phyloP scores from a whole-genome alignment of 768 basidiomycete species.

The Pisolithus marmoratus region DNA sequence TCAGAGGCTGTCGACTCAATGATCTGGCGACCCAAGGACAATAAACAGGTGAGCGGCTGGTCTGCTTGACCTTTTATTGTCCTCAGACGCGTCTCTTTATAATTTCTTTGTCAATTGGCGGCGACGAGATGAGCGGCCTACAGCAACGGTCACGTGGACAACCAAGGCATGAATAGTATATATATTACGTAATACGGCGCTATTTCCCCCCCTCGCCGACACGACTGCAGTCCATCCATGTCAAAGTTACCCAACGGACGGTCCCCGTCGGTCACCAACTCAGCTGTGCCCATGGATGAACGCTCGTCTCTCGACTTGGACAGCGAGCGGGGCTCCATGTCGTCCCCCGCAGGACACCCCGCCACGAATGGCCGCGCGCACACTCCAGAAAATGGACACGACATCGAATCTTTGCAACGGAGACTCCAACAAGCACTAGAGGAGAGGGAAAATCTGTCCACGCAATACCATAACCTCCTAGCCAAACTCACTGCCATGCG shows the following conservation, averaged over 20 bases:
- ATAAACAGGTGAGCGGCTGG: not conserved
- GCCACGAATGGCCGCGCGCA: conserved; percentile 30
- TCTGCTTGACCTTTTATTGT: not conserved
- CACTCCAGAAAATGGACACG: conserved; percentile 32
- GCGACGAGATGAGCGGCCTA: not conserved
- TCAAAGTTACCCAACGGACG: conserved; percentile 26
- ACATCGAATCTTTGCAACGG: conserved; percentile 53
- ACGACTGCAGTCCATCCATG: not conserved
- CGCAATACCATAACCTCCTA: conserved; percentile 82
- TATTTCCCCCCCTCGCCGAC: not conserved
- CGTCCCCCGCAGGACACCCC: conserved; percentile 5
- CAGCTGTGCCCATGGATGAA: conserved; percentile 18
- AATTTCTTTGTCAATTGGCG: not conserved
- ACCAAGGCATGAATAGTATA: too few relatives aligned
- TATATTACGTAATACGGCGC: not conserved
- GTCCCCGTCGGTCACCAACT: conserved; percentile 20
- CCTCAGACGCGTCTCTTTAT: not conserved
- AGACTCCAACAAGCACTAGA: conserved; percentile 72
- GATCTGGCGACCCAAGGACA: not conserved
- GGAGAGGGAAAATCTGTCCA: conserved; percentile 83
- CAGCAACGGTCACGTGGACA: conserved; percentile 3
- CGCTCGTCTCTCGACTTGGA: conserved; percentile 39
- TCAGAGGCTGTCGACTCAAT: not conserved
- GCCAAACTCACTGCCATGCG: conserved; percentile 91
- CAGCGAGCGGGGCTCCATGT: conserved; percentile 33